phyloP scores from a whole-genome alignment of 345 rosid genomes.

The Eucalyptus globulus region DNA sequence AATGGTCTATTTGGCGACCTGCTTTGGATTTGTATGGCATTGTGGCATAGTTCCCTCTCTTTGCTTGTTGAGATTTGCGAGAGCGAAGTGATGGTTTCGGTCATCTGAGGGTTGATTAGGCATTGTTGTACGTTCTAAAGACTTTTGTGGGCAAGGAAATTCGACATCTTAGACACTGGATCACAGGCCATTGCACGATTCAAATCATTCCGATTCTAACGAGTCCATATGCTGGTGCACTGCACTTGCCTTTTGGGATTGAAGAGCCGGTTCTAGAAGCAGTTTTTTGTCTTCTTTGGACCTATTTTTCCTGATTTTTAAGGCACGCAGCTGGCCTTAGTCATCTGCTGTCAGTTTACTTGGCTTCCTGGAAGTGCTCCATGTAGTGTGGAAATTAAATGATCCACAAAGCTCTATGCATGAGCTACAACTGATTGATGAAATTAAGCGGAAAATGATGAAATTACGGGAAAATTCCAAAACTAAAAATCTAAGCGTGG shows the following conservation, averaged over 20 bases:
- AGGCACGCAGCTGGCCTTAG: neutral
- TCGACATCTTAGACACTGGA: neutral
- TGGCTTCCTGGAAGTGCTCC: neutral
- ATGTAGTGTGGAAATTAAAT: neutral
- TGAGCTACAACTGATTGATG: neutral
- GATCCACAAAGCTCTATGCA: neutral
- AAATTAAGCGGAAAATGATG: neutral
- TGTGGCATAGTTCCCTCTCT: neutral
- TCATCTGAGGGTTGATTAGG: neutral
- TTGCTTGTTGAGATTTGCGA: neutral
- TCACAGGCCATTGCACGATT: neutral
- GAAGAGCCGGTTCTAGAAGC: neutral
- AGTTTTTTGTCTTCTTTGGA: neutral
- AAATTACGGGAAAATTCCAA: neutral
- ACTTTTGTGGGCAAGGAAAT: neutral
- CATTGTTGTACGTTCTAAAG: neutral
- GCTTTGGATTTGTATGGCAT: neutral
- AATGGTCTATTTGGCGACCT: neutral
- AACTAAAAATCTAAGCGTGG: neutral
- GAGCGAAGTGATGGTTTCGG: neutral
- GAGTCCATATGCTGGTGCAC: neutral
- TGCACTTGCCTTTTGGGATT: neutral
- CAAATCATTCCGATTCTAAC: neutral
- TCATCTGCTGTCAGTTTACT: neutral
- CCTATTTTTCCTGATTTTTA: neutral